These are phyloP conservation scores for Echria macrotheca DNA, from an alignment of 495 filamentous ascomycete species.

Conservation along the genomic window DNA sequence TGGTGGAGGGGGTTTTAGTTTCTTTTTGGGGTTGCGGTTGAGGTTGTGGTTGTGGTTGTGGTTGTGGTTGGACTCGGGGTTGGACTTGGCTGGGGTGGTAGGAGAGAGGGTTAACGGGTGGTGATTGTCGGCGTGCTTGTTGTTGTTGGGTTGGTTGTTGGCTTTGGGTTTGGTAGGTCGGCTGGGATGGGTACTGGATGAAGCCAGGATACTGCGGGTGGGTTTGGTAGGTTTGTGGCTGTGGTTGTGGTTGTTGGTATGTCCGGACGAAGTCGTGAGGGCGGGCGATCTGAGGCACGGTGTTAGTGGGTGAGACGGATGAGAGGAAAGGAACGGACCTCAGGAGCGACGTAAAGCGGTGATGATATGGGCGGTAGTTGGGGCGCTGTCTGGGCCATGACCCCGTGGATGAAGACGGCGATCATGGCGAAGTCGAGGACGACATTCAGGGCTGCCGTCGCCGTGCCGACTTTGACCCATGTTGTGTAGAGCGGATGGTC, in stretches of 20 bases:
- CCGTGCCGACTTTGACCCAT: slow-evolving; percentile 22
- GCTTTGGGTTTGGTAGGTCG: not conserved
- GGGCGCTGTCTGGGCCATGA: not conserved
- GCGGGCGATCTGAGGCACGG: not conserved
- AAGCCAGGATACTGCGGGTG: no score
- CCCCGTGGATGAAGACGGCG: slow-evolving; percentile 8
- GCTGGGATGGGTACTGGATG: not conserved
- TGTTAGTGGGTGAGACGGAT: not conserved
- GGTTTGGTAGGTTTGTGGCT: not conserved
- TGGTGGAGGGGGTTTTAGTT: not conserved
- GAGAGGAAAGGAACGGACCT: not conserved
- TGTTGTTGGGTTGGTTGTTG: not conserved
- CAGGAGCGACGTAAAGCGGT: not conserved
- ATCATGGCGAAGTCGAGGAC: slow-evolving; percentile 20
- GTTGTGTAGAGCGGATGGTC: slow-evolving; percentile 4
- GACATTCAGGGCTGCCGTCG: slow-evolving; percentile 15
- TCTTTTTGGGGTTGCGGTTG: no score
- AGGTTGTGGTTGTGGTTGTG: slow-evolving; percentile 6
- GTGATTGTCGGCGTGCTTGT: slow-evolving; percentile 1
- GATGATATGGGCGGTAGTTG: slow-evolving; percentile 8
- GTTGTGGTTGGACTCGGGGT: not conserved
- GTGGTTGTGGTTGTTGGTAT: not conserved
- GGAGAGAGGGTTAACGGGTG: not conserved
- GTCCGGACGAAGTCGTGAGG: no score
- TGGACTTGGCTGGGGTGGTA: not conserved